Evolutionary conservation across 1,284 basidiomycete genomes (phyloP).

Genomic region (Vanrija sp.): DNA sequence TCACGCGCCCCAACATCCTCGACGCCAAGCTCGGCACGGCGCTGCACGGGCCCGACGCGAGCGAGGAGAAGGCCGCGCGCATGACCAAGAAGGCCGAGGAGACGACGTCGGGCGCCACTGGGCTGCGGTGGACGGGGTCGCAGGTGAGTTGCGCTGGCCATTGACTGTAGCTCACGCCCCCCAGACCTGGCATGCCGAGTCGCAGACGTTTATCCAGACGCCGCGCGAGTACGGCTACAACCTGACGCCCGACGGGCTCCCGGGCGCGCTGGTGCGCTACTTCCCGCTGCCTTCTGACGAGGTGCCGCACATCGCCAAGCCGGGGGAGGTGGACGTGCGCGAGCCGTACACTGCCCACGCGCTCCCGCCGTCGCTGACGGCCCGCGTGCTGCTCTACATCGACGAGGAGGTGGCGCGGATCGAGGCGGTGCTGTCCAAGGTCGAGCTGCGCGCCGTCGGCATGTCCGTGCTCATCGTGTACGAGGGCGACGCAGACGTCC

Average conservation of each 20-base stretch:
- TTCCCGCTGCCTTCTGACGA: constrained; percentile 58
- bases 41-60: constrained; percentile 60
- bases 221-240: constrained; percentile 78
- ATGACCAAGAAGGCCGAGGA: constrained; percentile 69
- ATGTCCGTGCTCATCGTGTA: constrained; percentile 77
- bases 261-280: constrained; percentile 69
- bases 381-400: constrained; percentile 56
- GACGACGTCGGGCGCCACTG: constrained; percentile 71
- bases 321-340: background rate
- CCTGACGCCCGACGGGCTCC: constrained; percentile 64
- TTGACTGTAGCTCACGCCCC: background rate
- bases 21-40: constrained; percentile 90
- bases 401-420: constrained; percentile 58
- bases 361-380: constrained; percentile 59
- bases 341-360: constrained; percentile 28
- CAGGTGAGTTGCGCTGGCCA: constrained; percentile 58
- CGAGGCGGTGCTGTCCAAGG: constrained; percentile 52
- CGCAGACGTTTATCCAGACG: constrained; percentile 58
- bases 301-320: background rate
- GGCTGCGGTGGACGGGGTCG: constrained; percentile 81
- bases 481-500: constrained; percentile 62
- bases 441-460: constrained; percentile 78
- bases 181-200: constrained; percentile 68
- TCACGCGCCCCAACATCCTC: constrained; percentile 75
- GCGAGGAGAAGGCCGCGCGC: constrained; percentile 69